These are phyloP conservation scores for Venturia aucupariae DNA, from an alignment of 2,329 filamentous ascomycete genomes.

Conservation along the genomic window DNA sequence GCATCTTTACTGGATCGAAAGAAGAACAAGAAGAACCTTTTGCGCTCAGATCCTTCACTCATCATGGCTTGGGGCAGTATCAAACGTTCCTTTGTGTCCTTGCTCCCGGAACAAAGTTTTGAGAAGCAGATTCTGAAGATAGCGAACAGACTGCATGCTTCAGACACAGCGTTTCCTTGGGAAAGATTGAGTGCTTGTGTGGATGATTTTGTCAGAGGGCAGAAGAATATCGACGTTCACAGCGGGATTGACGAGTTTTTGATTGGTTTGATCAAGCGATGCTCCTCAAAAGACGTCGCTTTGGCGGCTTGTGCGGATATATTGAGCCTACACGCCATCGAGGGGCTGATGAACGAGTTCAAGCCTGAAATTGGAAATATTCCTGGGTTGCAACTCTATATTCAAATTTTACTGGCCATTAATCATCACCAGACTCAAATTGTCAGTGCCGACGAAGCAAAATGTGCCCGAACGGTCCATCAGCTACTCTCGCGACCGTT, in stretches of 20 bases:
- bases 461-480: conserved; percentile 19
- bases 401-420: conserved; percentile 24
- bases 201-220: conserved; percentile 25
- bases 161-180: conserved; percentile 23
- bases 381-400: conserved; percentile 23
- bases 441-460: conserved; percentile 22
- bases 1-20: background rate
- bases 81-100: background rate
- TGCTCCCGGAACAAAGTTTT: conserved; percentile 17
- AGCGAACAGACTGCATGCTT: conserved; percentile 21
- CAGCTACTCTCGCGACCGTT: conserved; percentile 20
- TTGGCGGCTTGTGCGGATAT: conserved; percentile 25
- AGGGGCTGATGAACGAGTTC: background rate
- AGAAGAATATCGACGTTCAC: conserved; percentile 22
- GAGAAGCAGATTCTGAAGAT: conserved; percentile 22
- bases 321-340: conserved; percentile 17
- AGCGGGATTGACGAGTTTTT: conserved; percentile 20
- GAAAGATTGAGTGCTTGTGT: conserved; percentile 20
- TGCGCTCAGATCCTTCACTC: background rate
- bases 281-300: conserved; percentile 20
- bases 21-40: background rate
- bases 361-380: conserved; percentile 15
- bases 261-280: conserved; percentile 20
- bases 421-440: conserved; percentile 21
- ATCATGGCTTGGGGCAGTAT: background rate